Evolutionary conservation across 495 filamentous ascomycete genomes (phyloP), one percentile per base, ranked within the genome.

Genomic region (Tetracladium setigerum): DNA sequence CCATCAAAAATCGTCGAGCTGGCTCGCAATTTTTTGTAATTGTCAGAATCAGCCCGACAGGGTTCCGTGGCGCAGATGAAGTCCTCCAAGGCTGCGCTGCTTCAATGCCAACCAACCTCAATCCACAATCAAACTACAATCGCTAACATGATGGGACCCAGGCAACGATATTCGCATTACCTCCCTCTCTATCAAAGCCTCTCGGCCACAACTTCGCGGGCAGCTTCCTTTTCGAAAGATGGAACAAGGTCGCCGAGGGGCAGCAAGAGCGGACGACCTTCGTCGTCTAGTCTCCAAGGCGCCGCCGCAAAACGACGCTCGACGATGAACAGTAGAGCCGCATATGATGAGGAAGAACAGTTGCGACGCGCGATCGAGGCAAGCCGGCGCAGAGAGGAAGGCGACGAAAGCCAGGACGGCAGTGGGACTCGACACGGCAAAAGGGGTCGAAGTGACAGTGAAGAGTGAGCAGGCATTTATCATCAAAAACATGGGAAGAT

Each of bases 251-350:
- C 65, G 35, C 70, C 67, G 53, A 70, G 71, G 60, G 70, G 63
- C 55, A 76, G 56, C 59, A 73, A 74, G 54, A 67, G 58, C 54
- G 67, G 67, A 27, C 70, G 72, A 11, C 59, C 65, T 24, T 61
- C 71, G 30, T 69, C 71, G 1, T 67, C 63, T 30, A 67, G 63
- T 41, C 31, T 53, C 38, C 67, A 71, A 38, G 65, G 70, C n/a
- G 22, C 22, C 22, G 22, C 22, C 7, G 74, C 75, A 18, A 96
- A 96, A 60, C 81, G 92, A 44, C 81, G 92, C 13, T 95, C 91
- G 22, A 99, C 92, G 8, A 95, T 97, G 88, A 95, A 97, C 59
- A 97, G 94, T 62, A 79, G 91, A 43, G 88, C 90, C 60, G 89
- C 87, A 5, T 96, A 96, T 59, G 90, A 97, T 54, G 90, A 95